Base-by-base conservation (phyloP, 2,329 filamentous ascomycete species). In the Thelonectria discophora region DNA sequence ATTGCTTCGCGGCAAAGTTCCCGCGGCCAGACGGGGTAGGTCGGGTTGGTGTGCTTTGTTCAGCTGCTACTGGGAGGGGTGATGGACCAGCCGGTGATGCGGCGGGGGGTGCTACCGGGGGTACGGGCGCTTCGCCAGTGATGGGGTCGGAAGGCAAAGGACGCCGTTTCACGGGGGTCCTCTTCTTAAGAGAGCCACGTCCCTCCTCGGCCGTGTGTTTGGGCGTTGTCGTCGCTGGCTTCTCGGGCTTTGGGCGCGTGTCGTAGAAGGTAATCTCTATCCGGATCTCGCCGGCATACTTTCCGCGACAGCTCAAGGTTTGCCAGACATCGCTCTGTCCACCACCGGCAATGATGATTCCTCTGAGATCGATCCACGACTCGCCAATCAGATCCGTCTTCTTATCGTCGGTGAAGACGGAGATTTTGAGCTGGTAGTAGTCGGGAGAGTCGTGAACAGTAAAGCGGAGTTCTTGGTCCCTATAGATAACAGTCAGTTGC, bases 221-320 rank as follows among this genome's bases (percentile, higher is more conserved):
- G 60, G 84, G 79, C 73, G 86, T 89, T 63, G 86, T 79, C 10
- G 54, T 79, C 15, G 46, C 63, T 1, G 83, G 79, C 78, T 90
- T 93, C 62, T 96, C 92, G 12, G 85, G 84, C 78, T 95, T 95
- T 18, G 93, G 91, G 24, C 94, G 86, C 58, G 86, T 89, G 76
- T 99, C 95, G 81, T 98, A 99, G 79, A 91, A 99, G 43, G 95
- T 99, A 78, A 97, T 89, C 79, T 99, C 95, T 66, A 99, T 90
- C 68, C 94, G 87, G 66, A 99, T 89, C 76, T 98, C 94, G 57
- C 95, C 95, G 7, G 95, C 94, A 72, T 98, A 99, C 82, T 97
- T 97, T 65, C 94, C 93, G 74, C 90, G 93, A 82, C 88, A 98
- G 66, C 87, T 90, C 68, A 99, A 82, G 61, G 83, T 88, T 75